Evolutionary conservation across 805 yeast genomes (phyloP).

Genomic region (Diddensiella caesifluorescens): DNA sequence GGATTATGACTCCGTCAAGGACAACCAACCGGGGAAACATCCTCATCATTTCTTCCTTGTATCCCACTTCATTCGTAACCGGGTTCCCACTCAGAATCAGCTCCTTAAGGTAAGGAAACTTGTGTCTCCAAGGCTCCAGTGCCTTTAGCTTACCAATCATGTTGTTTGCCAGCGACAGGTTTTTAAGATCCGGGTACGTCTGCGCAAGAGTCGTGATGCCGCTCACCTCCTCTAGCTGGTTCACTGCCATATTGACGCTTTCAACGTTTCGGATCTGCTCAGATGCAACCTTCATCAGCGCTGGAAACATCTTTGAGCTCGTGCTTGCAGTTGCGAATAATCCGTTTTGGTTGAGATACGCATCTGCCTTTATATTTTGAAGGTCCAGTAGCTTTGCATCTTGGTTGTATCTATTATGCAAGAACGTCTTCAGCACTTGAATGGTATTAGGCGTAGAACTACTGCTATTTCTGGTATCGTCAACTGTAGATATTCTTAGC

Average conservation of each 20-base stretch:
- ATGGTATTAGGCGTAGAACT: conserved; percentile 39
- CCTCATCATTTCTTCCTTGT: conserved; percentile 58
- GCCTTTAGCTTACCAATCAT: conserved; percentile 51
- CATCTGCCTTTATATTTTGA: conserved; percentile 59
- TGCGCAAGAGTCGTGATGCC: conserved; percentile 60
- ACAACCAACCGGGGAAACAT: conserved; percentile 76
- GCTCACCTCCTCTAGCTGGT: conserved; percentile 57
- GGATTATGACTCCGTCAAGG: conserved; percentile 69
- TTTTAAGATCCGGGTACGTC: conserved; percentile 68
- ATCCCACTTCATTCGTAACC: conserved; percentile 41
- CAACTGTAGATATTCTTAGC: conserved; percentile 45
- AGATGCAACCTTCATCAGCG: conserved; percentile 77
- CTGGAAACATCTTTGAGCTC: conserved; percentile 80
- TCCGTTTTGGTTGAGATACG: conserved; percentile 52
- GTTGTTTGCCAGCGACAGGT: conserved; percentile 77
- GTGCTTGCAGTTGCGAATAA: conserved; percentile 57
- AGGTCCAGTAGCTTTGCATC: conserved; percentile 63
- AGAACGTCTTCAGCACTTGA: conserved; percentile 53
- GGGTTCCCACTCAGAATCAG: conserved; percentile 78
- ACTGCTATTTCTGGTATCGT: conserved; percentile 15
- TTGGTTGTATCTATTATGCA: conserved; percentile 63
- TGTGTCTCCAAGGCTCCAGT: conserved; percentile 72
- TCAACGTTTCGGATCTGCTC: conserved; percentile 46
- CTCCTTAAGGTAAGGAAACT: conserved; percentile 68
- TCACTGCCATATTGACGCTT: conserved; percentile 49